A percentile compares a stretch with the other conserved stretches of the same genome.
Conservation (phyloP, 139 green algal species). For the Volvox reticuliferus region DNA sequence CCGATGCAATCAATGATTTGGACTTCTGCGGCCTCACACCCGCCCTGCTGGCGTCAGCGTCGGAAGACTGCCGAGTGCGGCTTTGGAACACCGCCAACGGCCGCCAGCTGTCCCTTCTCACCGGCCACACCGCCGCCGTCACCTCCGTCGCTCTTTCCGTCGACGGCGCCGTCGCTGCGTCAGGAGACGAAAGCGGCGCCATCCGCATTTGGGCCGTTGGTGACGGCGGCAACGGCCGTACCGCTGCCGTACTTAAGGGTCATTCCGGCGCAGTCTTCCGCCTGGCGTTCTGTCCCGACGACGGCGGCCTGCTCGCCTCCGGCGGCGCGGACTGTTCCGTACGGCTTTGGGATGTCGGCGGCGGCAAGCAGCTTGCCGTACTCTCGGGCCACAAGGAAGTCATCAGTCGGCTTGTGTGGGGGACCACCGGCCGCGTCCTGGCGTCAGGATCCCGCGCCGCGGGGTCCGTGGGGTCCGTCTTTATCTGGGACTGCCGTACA, state of each 20-base stretch:
- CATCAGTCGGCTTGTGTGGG: slow-evolving; percentile 6
- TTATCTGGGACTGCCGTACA: neutral
- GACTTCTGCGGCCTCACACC: neutral
- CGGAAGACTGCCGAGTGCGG: slow-evolving; percentile 37
- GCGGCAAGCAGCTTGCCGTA: slow-evolving; percentile 25
- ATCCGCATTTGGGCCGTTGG: slow-evolving; percentile 20
- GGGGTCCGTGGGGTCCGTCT: slow-evolving; percentile 5
- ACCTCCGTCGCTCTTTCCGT: neutral
- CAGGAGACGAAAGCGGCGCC: neutral
- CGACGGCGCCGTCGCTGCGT: neutral
- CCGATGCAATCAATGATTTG: neutral
- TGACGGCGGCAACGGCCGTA: neutral
- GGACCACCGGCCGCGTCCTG: slow-evolving; percentile 5
- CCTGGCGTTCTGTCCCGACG: neutral
- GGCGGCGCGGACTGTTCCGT: slow-evolving; percentile 14
- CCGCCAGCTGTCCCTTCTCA: neutral
- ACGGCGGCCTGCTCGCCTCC: slow-evolving; percentile 5
- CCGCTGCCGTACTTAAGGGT: neutral
- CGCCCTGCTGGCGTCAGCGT: neutral
- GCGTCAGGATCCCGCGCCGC: slow-evolving; percentile 5
- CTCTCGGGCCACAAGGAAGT: slow-evolving; percentile 9
- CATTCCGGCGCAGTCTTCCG: neutral
- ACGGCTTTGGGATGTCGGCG: slow-evolving; percentile 19
- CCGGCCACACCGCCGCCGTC: neutral
- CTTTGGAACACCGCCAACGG: slow-evolving; percentile 28